These are phyloP conservation scores for Suhomyces choctaworum DNA, from an alignment of 1,139 yeast species.

Conservation along the genomic window DNA sequence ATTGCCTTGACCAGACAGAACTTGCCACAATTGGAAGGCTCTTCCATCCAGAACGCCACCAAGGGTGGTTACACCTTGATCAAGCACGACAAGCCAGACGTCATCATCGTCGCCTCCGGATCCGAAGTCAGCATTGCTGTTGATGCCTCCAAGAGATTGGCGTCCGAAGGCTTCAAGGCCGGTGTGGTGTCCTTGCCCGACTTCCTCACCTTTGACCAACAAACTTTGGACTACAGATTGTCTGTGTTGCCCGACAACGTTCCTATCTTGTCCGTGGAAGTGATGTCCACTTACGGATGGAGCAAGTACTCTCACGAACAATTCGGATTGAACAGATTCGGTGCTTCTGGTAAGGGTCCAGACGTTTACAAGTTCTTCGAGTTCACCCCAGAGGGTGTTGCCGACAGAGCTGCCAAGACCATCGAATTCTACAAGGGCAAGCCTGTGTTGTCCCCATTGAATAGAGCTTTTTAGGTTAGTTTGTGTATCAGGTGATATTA, in stretches of 20 bases:
- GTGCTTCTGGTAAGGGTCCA: constrained; percentile 92
- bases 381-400: constrained; percentile 93
- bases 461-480: constrained; percentile 61
- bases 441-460: constrained; percentile 71
- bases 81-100: constrained; percentile 64
- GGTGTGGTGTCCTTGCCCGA: constrained; percentile 92
- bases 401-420: constrained; percentile 80
- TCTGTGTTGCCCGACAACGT: constrained; percentile 92
- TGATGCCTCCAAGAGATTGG: constrained; percentile 71
- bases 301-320: constrained; percentile 94
- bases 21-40: constrained; percentile 95
- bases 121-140: constrained; percentile 89
- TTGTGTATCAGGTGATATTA: constrained; percentile 2
- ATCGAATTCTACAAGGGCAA: constrained; percentile 82
- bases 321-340: constrained; percentile 93
- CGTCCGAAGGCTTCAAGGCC: constrained; percentile 66
- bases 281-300: constrained; percentile 92
- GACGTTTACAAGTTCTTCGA: constrained; percentile 83
- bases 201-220: constrained; percentile 85
- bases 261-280: constrained; percentile 94
- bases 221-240: constrained; percentile 74
- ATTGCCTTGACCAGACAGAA: constrained; percentile 96
- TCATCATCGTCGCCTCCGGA: constrained; percentile 89
- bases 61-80: constrained; percentile 92
- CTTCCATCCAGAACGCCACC: constrained; percentile 85